These are phyloP conservation scores for Byssoonygena ceratinophila DNA, from an alignment of 2,329 filamentous ascomycete genomes.

Conservation along the genomic window DNA sequence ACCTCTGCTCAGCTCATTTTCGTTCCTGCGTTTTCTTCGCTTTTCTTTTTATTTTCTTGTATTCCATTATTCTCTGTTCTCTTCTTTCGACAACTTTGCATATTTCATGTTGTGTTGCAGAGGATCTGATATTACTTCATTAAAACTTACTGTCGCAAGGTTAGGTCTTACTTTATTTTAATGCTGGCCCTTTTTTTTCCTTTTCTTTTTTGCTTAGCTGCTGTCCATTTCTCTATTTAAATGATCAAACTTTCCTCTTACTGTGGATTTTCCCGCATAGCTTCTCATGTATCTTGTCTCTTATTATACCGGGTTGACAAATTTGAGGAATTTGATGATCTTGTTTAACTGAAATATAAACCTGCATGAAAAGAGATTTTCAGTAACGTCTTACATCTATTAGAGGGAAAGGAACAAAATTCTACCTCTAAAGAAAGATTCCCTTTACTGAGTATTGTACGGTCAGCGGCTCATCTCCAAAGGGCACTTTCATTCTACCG, in stretches of 20 bases:
- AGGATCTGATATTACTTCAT: not conserved
- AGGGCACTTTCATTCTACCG: too few relatives aligned
- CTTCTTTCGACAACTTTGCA: conserved; percentile 10
- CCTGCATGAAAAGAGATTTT: too few relatives aligned
- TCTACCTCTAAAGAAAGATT: too few relatives aligned
- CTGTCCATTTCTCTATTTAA: not conserved
- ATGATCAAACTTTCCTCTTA: too few relatives aligned
- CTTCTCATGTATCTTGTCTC: not conserved
- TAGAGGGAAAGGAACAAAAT: too few relatives aligned
- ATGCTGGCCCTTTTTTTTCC: not conserved
- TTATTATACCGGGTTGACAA: not conserved
- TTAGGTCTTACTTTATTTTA: conserved; percentile 4
- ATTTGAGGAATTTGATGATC: conserved; percentile 2
- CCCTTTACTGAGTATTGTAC: too few relatives aligned
- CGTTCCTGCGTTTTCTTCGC: not conserved
- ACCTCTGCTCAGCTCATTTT: not conserved
- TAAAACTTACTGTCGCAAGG: not conserved
- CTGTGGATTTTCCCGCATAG: too few relatives aligned
- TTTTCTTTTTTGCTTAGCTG: not conserved
- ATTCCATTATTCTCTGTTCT: too few relatives aligned
- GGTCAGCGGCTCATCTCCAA: too few relatives aligned
- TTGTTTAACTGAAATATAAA: not conserved
- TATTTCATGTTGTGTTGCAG: conserved; percentile 1
- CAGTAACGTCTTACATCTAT: too few relatives aligned
- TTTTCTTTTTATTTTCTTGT: conserved; percentile 10